Percentiles rank a stretch among this genome's conserved stretches.
These are phyloP conservation scores for Arabidopsis suecica DNA, from an alignment of 345 rosid species.

Conservation along the genomic window DNA sequence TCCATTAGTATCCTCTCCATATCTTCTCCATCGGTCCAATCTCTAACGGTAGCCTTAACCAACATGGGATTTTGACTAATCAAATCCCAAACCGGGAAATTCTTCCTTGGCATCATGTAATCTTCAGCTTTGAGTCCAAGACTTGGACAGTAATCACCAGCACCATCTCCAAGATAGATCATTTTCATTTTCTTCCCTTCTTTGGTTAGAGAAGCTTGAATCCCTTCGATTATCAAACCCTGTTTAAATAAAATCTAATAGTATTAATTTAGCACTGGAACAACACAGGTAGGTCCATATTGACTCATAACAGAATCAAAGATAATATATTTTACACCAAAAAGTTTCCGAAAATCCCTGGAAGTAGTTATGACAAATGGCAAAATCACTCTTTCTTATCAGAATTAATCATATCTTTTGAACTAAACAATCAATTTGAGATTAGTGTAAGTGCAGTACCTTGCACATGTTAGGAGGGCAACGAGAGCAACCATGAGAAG, in stretches of 20 bases:
- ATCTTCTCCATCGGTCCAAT: conserved; percentile 78
- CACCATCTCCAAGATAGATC: conserved; percentile 89
- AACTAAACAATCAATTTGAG: not conserved
- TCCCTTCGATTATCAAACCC: conserved; percentile 70
- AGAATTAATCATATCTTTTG: not conserved
- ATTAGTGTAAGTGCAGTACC: conserved; percentile 47
- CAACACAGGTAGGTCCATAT: not conserved
- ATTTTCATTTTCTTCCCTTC: conserved; percentile 57
- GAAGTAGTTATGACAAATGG: not conserved
- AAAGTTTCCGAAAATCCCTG: not conserved
- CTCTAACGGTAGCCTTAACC: conserved; percentile 70
- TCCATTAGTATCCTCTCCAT: conserved; percentile 42
- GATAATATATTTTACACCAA: conserved; percentile 11
- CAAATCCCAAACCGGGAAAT: conserved; percentile 80
- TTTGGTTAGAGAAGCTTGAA: conserved; percentile 54
- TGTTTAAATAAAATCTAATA: not conserved
- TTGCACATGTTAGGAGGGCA: conserved; percentile 99
- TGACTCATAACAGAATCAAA: conserved; percentile 11
- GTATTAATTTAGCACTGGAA: not conserved
- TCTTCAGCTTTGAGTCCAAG: conserved; percentile 63
- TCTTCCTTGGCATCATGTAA: conserved; percentile 81
- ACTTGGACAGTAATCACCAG: conserved; percentile 80
- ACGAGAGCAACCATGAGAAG: conserved; percentile 65
- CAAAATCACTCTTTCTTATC: not conserved
- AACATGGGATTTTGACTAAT: conserved; percentile 57